A percentile compares a stretch with the other conserved stretches of the same genome.
Evolutionary conservation across 352 stramenopile species (phyloP).

Genomic region (Phytophthora lateralis): DNA sequence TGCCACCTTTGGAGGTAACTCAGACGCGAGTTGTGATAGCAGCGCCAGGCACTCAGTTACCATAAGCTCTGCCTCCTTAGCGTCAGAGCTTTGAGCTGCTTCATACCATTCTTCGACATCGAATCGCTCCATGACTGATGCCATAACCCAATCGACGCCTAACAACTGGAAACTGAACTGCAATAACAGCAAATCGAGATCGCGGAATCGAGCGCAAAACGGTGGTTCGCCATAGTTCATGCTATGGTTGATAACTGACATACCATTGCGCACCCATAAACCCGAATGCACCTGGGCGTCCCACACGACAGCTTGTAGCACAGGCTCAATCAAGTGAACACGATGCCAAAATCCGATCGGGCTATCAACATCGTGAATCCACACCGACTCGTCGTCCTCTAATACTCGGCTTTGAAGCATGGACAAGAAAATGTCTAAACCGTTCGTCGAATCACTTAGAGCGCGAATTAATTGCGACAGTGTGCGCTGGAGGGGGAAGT

Average conservation of each 20-base stretch:
- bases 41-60: constrained; percentile 81
- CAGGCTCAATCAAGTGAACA: constrained; percentile 76
- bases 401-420: constrained; percentile 46
- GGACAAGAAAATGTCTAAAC: constrained; percentile 64
- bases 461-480: constrained; percentile 76
- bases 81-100: constrained; percentile 44
- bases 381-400: constrained; percentile 42
- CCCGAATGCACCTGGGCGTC: constrained; percentile 85
- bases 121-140: constrained; percentile 76
- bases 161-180: constrained; percentile 81
- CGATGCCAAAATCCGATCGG: constrained; percentile 84
- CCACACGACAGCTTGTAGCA: constrained; percentile 87
- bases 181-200: constrained; percentile 81
- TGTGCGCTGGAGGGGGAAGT: constrained; percentile 82
- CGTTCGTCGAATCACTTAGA: constrained; percentile 60
- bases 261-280: constrained; percentile 86
- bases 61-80: constrained; percentile 72
- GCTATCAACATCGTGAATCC: constrained; percentile 63
- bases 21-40: constrained; percentile 75
- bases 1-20: constrained; percentile 70
- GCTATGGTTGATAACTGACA: constrained; percentile 87
- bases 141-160: constrained; percentile 79
- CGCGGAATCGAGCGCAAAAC: constrained; percentile 83
- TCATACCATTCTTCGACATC: constrained; percentile 66
- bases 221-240: constrained; percentile 91